Percentiles rank a stretch among this genome's conserved stretches.
Evolutionary conservation across 2,329 filamentous ascomycete genomes (phyloP).

Genomic region (Ceratocystiopsis minuta): DNA sequence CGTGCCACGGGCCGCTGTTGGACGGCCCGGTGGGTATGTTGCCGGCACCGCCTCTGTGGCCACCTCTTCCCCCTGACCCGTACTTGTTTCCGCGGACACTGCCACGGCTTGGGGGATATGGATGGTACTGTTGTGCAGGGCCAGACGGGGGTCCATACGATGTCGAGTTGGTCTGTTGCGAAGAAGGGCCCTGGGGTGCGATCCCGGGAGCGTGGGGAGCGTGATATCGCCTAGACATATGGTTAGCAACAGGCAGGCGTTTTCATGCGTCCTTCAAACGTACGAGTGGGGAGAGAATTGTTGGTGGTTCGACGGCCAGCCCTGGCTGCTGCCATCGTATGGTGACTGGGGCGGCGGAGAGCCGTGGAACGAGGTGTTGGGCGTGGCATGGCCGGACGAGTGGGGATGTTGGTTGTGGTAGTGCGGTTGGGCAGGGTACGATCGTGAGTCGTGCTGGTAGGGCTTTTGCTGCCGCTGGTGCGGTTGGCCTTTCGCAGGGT

Average conservation of each 20-base stretch:
- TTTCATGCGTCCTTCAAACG: constrained; percentile 9
- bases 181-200: constrained; percentile 32
- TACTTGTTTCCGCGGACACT: constrained; percentile 44
- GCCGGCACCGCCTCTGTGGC: constrained; percentile 14
- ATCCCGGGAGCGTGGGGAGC: constrained; percentile 35
- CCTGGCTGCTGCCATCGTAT: constrained; percentile 19
- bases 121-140: constrained; percentile 32
- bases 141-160: constrained; percentile 40
- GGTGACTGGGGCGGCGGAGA: constrained; percentile 26
- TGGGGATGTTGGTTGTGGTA: constrained; percentile 13
- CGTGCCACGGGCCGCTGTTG: constrained; percentile 50
- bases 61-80: constrained; percentile 27
- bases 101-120: constrained; percentile 32
- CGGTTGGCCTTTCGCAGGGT: constrained; percentile 18
- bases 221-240: constrained; percentile 37
- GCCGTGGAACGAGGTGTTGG: constrained; percentile 24
- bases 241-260: neutral
- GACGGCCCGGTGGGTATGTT: constrained; percentile 29
- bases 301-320: constrained; percentile 19
- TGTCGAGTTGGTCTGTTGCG: too few relatives aligned
- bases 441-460: neutral
- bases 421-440: constrained; percentile 3
- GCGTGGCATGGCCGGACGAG: constrained; percentile 23
- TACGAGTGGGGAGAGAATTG: constrained; percentile 25
- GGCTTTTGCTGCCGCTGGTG: constrained; percentile 14